These are phyloP conservation scores for Colletotrichum sp. DNA, from an alignment of 2,329 filamentous ascomycete genomes.

Conservation along the genomic window DNA sequence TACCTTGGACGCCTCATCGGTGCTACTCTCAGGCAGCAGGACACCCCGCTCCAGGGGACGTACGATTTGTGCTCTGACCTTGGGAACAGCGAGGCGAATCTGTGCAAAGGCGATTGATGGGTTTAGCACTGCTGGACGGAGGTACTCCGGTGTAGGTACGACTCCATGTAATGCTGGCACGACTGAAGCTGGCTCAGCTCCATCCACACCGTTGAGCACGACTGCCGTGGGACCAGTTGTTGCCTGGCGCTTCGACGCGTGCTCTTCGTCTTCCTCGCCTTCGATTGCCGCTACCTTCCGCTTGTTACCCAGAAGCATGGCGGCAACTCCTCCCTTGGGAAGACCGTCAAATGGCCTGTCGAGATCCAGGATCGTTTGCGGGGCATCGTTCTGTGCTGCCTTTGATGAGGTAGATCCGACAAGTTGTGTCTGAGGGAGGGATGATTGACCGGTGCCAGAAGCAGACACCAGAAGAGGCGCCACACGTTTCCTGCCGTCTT, in stretches of 20 bases:
- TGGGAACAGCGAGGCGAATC: slow-evolving; percentile 84
- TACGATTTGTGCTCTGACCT: slow-evolving; percentile 81
- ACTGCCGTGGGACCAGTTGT: slow-evolving; percentile 76
- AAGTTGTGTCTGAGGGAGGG: slow-evolving; percentile 85
- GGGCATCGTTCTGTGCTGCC: slow-evolving; percentile 69
- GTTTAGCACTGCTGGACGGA: slow-evolving; percentile 86
- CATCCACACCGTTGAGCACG: slow-evolving; percentile 77
- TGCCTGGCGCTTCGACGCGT: slow-evolving; percentile 54
- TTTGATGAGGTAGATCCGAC: slow-evolving; percentile 75
- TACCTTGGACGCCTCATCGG: slow-evolving; percentile 66
- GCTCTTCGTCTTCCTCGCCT: slow-evolving; percentile 75
- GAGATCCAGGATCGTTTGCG: slow-evolving; percentile 84
- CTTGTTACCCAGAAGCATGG: slow-evolving; percentile 92
- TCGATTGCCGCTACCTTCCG: slow-evolving; percentile 78
- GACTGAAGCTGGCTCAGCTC: slow-evolving; percentile 76
- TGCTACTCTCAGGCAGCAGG: slow-evolving; percentile 54
- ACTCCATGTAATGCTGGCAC: slow-evolving; percentile 64
- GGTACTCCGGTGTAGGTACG: slow-evolving; percentile 77
- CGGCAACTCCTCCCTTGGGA: slow-evolving; percentile 84
- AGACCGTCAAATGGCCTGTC: slow-evolving; percentile 94
- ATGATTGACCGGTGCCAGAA: slow-evolving; percentile 85
- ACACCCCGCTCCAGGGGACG: slow-evolving; percentile 76
- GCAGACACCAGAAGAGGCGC: slow-evolving; percentile 90
- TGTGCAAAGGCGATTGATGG: slow-evolving; percentile 83
- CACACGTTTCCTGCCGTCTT: slow-evolving; percentile 96